Base-by-base conservation (phyloP, 768 basidiomycete species). In the Lentinula detonsa region DNA sequence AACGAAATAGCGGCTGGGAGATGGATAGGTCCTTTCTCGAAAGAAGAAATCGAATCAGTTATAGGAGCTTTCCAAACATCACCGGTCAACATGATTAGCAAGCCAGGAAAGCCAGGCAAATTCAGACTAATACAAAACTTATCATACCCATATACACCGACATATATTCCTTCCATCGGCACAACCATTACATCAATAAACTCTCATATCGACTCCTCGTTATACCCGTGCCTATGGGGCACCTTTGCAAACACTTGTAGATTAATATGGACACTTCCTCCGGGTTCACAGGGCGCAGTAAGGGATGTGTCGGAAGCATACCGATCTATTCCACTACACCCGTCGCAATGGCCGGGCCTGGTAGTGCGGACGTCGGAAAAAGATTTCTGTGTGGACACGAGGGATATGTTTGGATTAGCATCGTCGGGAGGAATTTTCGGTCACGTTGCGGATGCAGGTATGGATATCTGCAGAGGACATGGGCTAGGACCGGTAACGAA, bases 31-130 rank as follows among this genome's bases (percentile, higher is more conserved):
- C 28, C 28, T 0, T 0, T 28, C 0, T 28, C 28, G 0, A 0
- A 28, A 3, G 28, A 28, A 28, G 28, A 28, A 1, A 3, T 28
- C 3, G 70, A 76, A 50, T 11, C 57, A 2, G 6, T 74, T 8
- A 79, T 81, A 34, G 78, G 80, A 0, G 73, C 72, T 0, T 82
- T 81, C 48, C 62, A 61, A 0, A 71, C 78, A 0, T 75, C 76
- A 0, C 81, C 79, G 0, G 65, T 82, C 0, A 73, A 73, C 0
- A 65, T 78, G 0, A 71, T 81, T 0, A 74, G 74, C 0, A 81
- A 80, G 57, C 66, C 68, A 0, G 28, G 28, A 0, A 45, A 66
- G 21, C 60, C 68, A 0, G 50, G 62, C 5, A 66, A 68, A 13
- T 71, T 73, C 9, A 65, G 68, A 0, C 43, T 78, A 0, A 66